Conservation (phyloP, 306 rosid genomes). For the Citrullus mucosospermus region DNA sequence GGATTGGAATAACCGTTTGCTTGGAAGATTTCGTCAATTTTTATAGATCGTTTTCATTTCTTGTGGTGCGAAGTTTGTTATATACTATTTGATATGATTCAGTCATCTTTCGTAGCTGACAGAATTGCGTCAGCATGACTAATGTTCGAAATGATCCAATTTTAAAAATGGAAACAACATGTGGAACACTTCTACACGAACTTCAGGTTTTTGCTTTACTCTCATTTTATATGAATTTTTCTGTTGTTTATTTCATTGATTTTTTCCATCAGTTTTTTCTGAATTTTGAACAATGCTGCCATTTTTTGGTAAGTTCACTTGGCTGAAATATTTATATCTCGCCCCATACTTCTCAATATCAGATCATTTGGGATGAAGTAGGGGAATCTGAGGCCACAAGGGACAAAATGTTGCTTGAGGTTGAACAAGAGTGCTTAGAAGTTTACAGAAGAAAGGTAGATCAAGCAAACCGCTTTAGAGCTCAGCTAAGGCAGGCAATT, state of each 20-base stretch:
- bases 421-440: conserved; percentile 48
- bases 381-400: conserved; percentile 47
- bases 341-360: conserved; percentile 13
- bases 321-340: background rate
- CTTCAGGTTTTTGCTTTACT: conserved; percentile 38
- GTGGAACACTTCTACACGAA: conserved; percentile 39
- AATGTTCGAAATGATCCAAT: conserved; percentile 23
- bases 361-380: conserved; percentile 72
- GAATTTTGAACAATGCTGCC: background rate
- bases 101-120: background rate
- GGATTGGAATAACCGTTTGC: background rate
- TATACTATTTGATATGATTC: background rate
- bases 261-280: background rate
- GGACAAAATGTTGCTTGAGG: conserved; percentile 43
- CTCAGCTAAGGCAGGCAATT: conserved; percentile 40
- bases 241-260: background rate
- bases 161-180: conserved; percentile 35
- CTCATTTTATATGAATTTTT: background rate
- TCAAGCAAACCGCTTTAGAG: conserved; percentile 33
- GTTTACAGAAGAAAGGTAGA: conserved; percentile 42
- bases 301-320: background rate
- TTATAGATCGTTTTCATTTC: background rate
- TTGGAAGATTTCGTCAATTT: background rate
- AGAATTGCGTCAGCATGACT: conserved; percentile 23
- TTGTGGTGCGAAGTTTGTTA: background rate